Base-by-base conservation (phyloP, 2,329 filamentous ascomycete species). In the Aureobasidium uvarum region DNA sequence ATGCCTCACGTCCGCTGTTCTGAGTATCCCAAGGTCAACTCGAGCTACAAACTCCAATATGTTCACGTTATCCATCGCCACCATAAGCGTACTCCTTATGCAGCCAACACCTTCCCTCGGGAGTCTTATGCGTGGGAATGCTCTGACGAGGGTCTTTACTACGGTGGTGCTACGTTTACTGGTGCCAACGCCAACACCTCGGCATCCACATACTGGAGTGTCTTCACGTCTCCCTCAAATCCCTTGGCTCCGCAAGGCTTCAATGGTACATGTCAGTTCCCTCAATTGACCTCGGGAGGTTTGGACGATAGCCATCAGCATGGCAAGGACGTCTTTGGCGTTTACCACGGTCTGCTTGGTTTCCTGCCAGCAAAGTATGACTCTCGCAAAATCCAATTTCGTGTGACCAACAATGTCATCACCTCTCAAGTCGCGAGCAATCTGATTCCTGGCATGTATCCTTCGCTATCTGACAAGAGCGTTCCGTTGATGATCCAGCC, bases 61-160 rank as follows among this genome's bases (percentile, higher is more conserved):
- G 90, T 94, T 8, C 90, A 94, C 77, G 79, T 93, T 82, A 89
- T 93, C 58, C 91, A 95, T 72, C 85, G 91, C 60, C 91, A 95
- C 74, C 91, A 95, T 76, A 95, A 95, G 74, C 85, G 91, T 25
- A 95, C 90, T 0, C 90, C 90, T 0, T 95, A 95, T 74, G 85
- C 89, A 1, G 81, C 83, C 62, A 96, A 95, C 73, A 85, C 86
- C 0, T 94, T 95, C 71, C 90, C 90, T 0, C 79, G 84, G 0
- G 91, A 95, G 74, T 78, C 85, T 0, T 90, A 91, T 72, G 77
- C 79, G 20, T 95, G 90, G 91, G 77, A 88, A 72, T 95, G 91
- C 74, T 79, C 85, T 65, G 86, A 92, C 68, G 81, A 88, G 70
- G 87, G 83, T 0, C 81, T 93, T 1, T 92, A 86, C 76, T 88